Base-by-base conservation (phyloP, 2,329 filamentous ascomycete species). In the Diaporthe caulivora region DNA sequence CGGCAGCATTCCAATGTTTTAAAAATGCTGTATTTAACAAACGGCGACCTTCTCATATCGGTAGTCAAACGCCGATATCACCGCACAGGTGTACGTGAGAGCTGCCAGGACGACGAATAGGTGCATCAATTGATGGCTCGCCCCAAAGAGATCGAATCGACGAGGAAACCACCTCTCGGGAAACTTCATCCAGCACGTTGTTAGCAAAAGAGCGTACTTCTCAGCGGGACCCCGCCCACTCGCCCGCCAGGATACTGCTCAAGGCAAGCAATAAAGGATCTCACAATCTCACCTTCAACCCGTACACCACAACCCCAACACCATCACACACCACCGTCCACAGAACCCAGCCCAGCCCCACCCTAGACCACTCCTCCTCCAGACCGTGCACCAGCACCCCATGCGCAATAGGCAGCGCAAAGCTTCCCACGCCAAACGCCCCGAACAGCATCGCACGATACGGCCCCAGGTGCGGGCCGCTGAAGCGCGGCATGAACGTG, bases 41-140 rank as follows among this genome's bases (percentile, higher is more conserved):
- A 51, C 26, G n/a, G 15, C 29, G 8, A 44, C 64, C 18, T 54
- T 53, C 17, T 62, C 72, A 70, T 82, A 80, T 29, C 78, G 75
- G 72, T 80, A 82, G 70, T 84, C 80, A 73, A 83, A 84, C 29
- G 82, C 80, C 75, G 78, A 78, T 37, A 84, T 51, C 44, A 86
- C 79, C 13, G 81, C 84, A 60, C 78, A 76, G 24, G 80, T 80
- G 65, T 83, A 83, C 5, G 80, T 78, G 21, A 85, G 72, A 1
- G 81, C 83, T 2, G 85, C 86, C 15, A 82, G 77, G 24, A 87
- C 77, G 18, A 88, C 85, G 74, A 84, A 80, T 2, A 87, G 74
- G 72, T 89, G 86, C 79, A 89, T 84, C 29, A 87, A 77, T 77
- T 88, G 85, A 77, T 88, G 86, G 71, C 84, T 86, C 1, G 84